Evolutionary conservation across 768 basidiomycete genomes (phyloP).

Genomic region (Mycena maculata): DNA sequence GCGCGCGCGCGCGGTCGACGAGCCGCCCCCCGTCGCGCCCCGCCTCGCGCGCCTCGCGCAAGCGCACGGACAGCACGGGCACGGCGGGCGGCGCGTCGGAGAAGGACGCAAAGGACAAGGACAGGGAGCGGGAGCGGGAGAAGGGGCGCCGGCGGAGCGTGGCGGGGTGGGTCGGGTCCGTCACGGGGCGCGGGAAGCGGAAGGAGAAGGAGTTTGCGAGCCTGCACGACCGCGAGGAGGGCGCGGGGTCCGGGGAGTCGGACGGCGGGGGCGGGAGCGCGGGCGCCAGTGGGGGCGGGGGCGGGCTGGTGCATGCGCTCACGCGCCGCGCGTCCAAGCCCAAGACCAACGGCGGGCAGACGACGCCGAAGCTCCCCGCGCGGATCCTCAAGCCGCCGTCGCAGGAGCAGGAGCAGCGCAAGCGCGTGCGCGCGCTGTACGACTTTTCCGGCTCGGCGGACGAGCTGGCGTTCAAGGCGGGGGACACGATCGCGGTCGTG

Average conservation of each 20-base stretch:
- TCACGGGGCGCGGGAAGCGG: constrained; percentile 67
- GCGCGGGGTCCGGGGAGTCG: constrained; percentile 40
- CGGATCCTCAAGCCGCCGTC: constrained; percentile 65
- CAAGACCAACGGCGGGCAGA: constrained; percentile 46
- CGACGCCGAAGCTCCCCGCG: constrained; percentile 49
- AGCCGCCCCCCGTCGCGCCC: constrained; percentile 61
- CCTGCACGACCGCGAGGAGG: constrained; percentile 60
- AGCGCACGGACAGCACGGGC: constrained; percentile 69
- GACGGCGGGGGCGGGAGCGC: constrained; percentile 41
- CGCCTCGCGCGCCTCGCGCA: constrained; percentile 69
- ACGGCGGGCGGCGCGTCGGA: constrained; percentile 51
- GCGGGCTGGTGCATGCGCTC: constrained; percentile 34
- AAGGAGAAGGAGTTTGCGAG: constrained; percentile 72
- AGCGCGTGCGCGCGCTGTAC: constrained; percentile 75
- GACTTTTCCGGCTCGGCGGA: constrained; percentile 82
- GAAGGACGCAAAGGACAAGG: constrained; percentile 50
- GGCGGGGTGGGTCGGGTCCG: constrained; percentile 74
- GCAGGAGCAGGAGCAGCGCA: constrained; percentile 59
- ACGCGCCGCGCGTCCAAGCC: constrained; percentile 41
- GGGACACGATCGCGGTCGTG: constrained; percentile 80
- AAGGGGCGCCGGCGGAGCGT: constrained; percentile 58
- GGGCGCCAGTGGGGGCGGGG: constrained; percentile 9
- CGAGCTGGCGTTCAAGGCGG: constrained; percentile 80
- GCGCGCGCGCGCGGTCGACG: constrained; percentile 4
- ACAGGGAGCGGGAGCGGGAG: too few relatives aligned